Evolutionary conservation across 345 rosid species (phyloP), one percentile per base, ranked within the genome.

Genomic region (Trapa incisa): DNA sequence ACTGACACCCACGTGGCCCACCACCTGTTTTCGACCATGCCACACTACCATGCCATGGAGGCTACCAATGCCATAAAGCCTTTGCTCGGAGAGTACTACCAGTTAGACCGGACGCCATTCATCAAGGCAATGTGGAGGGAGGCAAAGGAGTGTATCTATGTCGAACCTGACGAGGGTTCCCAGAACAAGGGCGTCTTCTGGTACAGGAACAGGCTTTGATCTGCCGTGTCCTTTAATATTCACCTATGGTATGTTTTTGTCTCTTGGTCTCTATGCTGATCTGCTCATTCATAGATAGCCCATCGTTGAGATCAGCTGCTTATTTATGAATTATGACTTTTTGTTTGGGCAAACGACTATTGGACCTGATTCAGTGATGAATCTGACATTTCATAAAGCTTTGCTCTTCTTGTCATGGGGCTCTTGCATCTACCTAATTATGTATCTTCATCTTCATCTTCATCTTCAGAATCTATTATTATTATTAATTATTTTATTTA

Each of bases 31-130:
- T 86, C 96, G 1, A 87, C 96, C 1, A 85, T 92, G 88, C 96
- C 98, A 0, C 98, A 92, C 53, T 92, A 92, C 65, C 82, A 89
- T 41, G 96, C 96, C 0, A 84, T 86, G 89, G 93, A 85, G 82
- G 98, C 98, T 1, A 92, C 98, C 0, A 85, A 75, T 76, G 98
- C 93, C 9, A 85, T 89, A 47, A 92, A 87, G 79, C 96, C 96
- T 0, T 71, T 92, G 29, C 68, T 89, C 63, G 96, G 93, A 3
- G 91, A 92, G 10, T 89, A 92, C 70, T 86, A 92, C 70, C 88
- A 82, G 73, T 86, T 77, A 3, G 98, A 92, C 53, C 83, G 84
- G 58, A 92, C 92, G 16, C 86, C 98, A 0, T 16, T 83, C 33
- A 69, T 70, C 71, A 82, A 76, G 81, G 96, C 96, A 0, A 70